Percentiles rank a stretch among this genome's conserved stretches.
Evolutionary conservation across 2,329 filamentous ascomycete species (phyloP).

Genomic region (Pseudopyricularia cyperi): DNA sequence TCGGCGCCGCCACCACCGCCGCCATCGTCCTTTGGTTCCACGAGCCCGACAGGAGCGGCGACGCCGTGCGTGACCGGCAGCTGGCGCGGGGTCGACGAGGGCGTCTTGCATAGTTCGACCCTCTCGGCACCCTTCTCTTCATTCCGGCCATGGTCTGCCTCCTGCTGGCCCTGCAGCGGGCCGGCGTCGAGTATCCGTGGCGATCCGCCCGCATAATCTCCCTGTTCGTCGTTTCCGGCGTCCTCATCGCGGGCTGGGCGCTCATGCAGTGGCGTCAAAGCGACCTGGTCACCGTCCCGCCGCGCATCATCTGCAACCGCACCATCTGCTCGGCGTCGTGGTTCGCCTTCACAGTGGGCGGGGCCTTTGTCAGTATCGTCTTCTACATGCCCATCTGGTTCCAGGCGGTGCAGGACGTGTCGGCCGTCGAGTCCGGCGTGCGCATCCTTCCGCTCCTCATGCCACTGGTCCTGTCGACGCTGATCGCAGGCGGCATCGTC

Average conservation of each 20-base stretch:
- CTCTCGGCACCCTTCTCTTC: constrained; percentile 8
- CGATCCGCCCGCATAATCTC: constrained; percentile 15
- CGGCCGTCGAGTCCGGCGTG: constrained; percentile 19
- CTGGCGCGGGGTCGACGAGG: constrained; percentile 12
- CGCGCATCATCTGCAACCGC: constrained; percentile 20
- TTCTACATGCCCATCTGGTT: constrained; percentile 21
- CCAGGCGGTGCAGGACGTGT: constrained; percentile 20
- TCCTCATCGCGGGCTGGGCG: constrained; percentile 15
- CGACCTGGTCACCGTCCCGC: constrained; percentile 24
- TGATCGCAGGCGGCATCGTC: constrained; percentile 15
- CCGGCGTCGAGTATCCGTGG: constrained; percentile 20
- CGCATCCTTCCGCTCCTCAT: constrained; percentile 20
- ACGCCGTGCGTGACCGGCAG: neutral
- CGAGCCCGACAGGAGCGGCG: constrained; percentile 4
- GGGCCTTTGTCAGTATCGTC: constrained; percentile 11
- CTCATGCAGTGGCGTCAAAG: constrained; percentile 17
- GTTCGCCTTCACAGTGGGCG: constrained; percentile 22
- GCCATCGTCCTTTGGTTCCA: constrained; percentile 10
- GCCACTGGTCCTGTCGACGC: constrained; percentile 14
- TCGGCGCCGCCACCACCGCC: constrained; percentile 13
- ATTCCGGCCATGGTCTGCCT: constrained; percentile 23
- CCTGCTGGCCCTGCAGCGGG: constrained; percentile 30
- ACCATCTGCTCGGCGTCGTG: constrained; percentile 18
- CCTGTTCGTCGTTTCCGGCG: constrained; percentile 16
- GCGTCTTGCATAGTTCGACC: constrained; percentile 22